Evolutionary conservation across 2,329 filamentous ascomycete genomes (phyloP), one percentile per base, ranked within the genome.

Genomic region (Xylariaceae sp.): DNA sequence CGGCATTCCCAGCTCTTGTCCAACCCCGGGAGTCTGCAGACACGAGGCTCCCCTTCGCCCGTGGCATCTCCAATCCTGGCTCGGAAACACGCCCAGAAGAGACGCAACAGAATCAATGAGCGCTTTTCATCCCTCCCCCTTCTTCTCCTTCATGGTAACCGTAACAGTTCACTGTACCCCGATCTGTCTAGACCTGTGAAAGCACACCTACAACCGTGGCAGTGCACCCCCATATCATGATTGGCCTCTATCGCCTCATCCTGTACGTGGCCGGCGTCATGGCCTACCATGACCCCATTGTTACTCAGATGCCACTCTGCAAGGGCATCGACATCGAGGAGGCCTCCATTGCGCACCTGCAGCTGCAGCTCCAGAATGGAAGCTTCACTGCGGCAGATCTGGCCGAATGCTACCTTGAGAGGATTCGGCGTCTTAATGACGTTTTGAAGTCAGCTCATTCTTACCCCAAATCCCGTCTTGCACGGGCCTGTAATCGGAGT

Each of bases 261-360:
- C 13, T 45, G n/a, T 45, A 45, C 42, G 13, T 45, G 42, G 9
- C 42, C 42, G 10, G 13, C 11, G 13, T 45, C 42, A n/a, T 45
- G 42, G 13, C 42, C 13, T n/a, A n/a, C 11, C 13, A 45, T 30
- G 30, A 53, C 51, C 23, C 42, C 13, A 15, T 45, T n/a, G 42
- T 58, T 51, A 53, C 53, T 49, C 51, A 18, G 23, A 62, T 60
- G 49, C 55, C 62, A 44, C 18, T 44, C 39, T 62, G 60, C 50
- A 62, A 55, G 9, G 61, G 55, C 18, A 34, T 65, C 11, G 49
- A 64, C 50, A 57, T 62, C 17, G 64, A 64, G 53, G 61, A 65
- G 10, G 63, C 53, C 50, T 61, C 61, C 57, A 62, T 66, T 50
- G 9, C 39, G 4, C 55, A 58, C 53, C 55, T 65, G 49, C 63